Conservation (phyloP, 2,329 filamentous ascomycete genomes). For the Ceratocystiopsis sp. region DNA sequence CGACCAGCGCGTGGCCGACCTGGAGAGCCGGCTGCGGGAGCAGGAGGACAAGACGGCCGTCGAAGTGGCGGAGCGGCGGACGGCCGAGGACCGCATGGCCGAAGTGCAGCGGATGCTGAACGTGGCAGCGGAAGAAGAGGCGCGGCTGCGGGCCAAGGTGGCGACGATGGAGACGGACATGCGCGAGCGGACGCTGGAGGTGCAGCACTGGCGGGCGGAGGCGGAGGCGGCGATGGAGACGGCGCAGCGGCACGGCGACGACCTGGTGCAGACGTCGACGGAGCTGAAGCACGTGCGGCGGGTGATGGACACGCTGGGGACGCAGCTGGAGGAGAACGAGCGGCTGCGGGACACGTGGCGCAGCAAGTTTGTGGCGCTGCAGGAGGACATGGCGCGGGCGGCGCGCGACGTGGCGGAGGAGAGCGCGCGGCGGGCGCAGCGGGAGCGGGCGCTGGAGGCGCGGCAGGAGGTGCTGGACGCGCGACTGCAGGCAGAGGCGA, state of each 20-base stretch:
- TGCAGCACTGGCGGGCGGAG: conserved; percentile 43
- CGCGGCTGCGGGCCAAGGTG: conserved; percentile 45
- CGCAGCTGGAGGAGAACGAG: conserved; percentile 73
- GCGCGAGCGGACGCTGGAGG: conserved; percentile 36
- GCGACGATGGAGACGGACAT: conserved; percentile 46
- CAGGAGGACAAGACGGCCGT: conserved; percentile 47
- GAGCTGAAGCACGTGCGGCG: conserved; percentile 60
- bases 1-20: conserved; percentile 45
- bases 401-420: conserved; percentile 69
- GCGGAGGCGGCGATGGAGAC: conserved; percentile 40
- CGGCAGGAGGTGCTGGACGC: conserved; percentile 66
- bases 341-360: conserved; percentile 72
- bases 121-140: conserved; percentile 55
- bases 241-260: conserved; percentile 29
- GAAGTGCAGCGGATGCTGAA: conserved; percentile 56
- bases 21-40: conserved; percentile 50
- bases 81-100: conserved; percentile 54
- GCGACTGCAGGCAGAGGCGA: conserved; percentile 56
- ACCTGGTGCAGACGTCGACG: conserved; percentile 29
- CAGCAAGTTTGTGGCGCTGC: conserved; percentile 65
- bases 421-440: conserved; percentile 60
- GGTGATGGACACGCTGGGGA: conserved; percentile 54
- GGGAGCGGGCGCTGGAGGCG: conserved; percentile 62
- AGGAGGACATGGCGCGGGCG: conserved; percentile 70
- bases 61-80: conserved; percentile 44